Conservation (phyloP, 805 yeast genomes). For the Suhomyces tanzawaensis region DNA sequence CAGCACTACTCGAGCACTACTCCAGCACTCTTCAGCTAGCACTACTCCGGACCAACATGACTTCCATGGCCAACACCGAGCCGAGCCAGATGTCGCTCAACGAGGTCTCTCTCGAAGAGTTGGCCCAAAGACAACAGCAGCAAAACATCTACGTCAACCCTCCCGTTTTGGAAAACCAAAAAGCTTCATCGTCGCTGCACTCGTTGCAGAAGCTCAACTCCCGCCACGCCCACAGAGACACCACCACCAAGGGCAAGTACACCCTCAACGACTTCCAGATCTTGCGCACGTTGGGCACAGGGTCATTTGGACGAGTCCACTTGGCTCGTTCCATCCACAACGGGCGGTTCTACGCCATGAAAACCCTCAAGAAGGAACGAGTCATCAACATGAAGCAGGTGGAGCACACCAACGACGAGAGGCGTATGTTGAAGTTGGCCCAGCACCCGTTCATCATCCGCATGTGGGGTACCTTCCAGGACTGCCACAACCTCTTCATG, state of each 20-base stretch:
- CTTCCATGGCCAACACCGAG: conserved; percentile 22
- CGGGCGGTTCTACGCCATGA: conserved; percentile 59
- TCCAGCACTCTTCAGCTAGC: too few relatives aligned
- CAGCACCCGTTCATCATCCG: conserved; percentile 60
- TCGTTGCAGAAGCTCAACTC: conserved; percentile 10
- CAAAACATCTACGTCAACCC: conserved; percentile 25
- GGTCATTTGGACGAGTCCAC: conserved; percentile 61
- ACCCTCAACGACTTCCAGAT: conserved; percentile 55
- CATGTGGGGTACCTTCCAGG: conserved; percentile 70
- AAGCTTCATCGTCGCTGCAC: conserved; percentile 14
- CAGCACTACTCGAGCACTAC: too few relatives aligned
- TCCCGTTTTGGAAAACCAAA: conserved; percentile 15
- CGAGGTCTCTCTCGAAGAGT: conserved; percentile 27
- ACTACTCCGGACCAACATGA: conserved; percentile 15
- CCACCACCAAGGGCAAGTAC: conserved; percentile 56
- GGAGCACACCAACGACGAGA: conserved; percentile 62
- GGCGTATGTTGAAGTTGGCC: conserved; percentile 55
- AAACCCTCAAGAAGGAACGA: conserved; percentile 54
- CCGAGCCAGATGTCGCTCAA: conserved; percentile 23
- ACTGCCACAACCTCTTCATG: conserved; percentile 55
- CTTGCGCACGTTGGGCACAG: conserved; percentile 58
- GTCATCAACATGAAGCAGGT: conserved; percentile 62
- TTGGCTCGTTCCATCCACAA: conserved; percentile 57
- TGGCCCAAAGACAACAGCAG: conserved; percentile 27
- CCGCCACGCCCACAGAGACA: conserved; percentile 15